phyloP scores from a whole-genome alignment of 2,329 filamentous ascomycete genomes.

The Exophiala sideris region DNA sequence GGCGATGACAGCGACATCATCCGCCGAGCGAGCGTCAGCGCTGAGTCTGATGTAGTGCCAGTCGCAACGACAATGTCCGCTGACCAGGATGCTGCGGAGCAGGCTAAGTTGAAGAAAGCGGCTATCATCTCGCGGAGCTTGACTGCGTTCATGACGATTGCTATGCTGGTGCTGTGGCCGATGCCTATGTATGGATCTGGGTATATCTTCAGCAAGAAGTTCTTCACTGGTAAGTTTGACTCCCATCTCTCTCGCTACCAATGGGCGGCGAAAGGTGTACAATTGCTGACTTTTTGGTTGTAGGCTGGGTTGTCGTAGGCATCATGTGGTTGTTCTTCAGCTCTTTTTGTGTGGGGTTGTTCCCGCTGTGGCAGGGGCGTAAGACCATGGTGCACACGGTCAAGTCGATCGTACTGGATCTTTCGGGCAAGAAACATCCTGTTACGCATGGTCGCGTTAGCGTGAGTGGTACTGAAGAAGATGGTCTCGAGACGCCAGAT shows the following conservation, averaged over 20 bases:
- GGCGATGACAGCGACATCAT: slow-evolving; percentile 75
- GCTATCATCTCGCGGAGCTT: slow-evolving; percentile 54
- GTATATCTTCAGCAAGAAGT: slow-evolving; percentile 77
- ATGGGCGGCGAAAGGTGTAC: no score
- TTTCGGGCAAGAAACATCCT: slow-evolving; percentile 42
- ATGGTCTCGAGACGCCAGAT: slow-evolving; percentile 48
- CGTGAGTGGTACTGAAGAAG: slow-evolving; percentile 36
- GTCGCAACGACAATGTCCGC: slow-evolving; percentile 29
- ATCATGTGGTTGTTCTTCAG: slow-evolving; percentile 79
- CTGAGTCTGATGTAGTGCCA: slow-evolving; percentile 61
- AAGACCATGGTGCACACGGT: slow-evolving; percentile 61
- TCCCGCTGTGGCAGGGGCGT: slow-evolving; percentile 76
- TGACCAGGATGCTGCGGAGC: slow-evolving; percentile 43
- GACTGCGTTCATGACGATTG: slow-evolving; percentile 64
- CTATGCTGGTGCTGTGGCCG: slow-evolving; percentile 79
- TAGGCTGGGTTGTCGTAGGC: slow-evolving; percentile 70
- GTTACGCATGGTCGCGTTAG: slow-evolving; percentile 32
- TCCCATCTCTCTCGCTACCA: no score
- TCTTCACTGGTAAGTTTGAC: slow-evolving; percentile 58
- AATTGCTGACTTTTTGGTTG: neutral
- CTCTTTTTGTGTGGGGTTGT: slow-evolving; percentile 70
- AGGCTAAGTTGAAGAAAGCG: slow-evolving; percentile 52
- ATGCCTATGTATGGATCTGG: slow-evolving; percentile 83
- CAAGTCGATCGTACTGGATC: slow-evolving; percentile 60
- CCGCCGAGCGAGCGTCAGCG: slow-evolving; percentile 56